A percentile compares a stretch with the other conserved stretches of the same genome.
These are phyloP conservation scores for Auricularia auricula-judae DNA, from an alignment of 768 basidiomycete species.

Conservation along the genomic window DNA sequence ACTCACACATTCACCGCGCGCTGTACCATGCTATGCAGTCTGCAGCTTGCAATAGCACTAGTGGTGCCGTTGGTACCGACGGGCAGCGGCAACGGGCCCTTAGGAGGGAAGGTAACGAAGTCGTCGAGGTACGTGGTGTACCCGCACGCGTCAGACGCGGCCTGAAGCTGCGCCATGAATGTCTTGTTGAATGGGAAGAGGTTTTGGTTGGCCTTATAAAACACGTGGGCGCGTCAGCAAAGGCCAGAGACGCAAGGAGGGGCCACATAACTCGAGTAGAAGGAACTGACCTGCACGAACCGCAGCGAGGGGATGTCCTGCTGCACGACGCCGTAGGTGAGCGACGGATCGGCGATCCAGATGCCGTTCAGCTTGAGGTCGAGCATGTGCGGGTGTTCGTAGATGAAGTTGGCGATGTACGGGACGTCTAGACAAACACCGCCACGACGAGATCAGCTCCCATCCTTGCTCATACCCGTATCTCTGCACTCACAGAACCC, in stretches of 20 bases:
- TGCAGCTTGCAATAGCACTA: constrained; percentile 25
- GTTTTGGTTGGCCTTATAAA: constrained; percentile 37
- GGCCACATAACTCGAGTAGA: constrained; percentile 7
- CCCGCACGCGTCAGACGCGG: constrained; percentile 22
- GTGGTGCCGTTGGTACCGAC: constrained; percentile 12
- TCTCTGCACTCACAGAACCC: constrained; percentile 18
- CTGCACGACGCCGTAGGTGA: constrained; percentile 12
- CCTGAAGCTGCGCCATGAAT: constrained; percentile 36
- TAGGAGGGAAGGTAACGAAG: constrained; percentile 25
- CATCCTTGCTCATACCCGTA: too few relatives aligned
- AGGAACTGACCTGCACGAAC: constrained; percentile 10
- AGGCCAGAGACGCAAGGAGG: neutral
- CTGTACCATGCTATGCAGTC: constrained; percentile 39
- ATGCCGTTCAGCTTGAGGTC: constrained; percentile 13
- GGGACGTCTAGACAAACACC: constrained; percentile 4
- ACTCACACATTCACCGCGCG: constrained; percentile 37
- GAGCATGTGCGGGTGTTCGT: constrained; percentile 11
- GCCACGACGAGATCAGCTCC: neutral
- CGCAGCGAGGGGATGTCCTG: constrained; percentile 13
- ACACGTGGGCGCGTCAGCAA: too few relatives aligned
- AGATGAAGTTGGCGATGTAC: constrained; percentile 15
- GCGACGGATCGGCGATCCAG: constrained; percentile 14
- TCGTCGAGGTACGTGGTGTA: constrained; percentile 24
- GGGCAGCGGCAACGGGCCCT: constrained; percentile 21
- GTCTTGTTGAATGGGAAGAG: constrained; percentile 49